A percentile compares a stretch with the other conserved stretches of the same genome.
phyloP scores from a whole-genome alignment of 768 basidiomycete genomes.

The Psilocybe cyanescens region DNA sequence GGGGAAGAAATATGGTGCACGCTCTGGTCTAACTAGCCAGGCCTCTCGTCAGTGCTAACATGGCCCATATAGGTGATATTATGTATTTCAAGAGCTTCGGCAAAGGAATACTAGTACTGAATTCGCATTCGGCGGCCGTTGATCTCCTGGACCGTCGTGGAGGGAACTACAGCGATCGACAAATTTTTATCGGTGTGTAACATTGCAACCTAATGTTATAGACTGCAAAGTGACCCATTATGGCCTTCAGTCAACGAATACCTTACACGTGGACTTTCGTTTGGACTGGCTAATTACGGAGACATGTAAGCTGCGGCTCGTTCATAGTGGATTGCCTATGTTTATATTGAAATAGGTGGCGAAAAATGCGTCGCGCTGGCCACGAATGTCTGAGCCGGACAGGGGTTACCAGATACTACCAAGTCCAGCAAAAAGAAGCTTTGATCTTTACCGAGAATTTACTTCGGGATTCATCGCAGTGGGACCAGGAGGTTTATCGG shows the following conservation, averaged over 20 bases:
- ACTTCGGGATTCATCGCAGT: constrained; percentile 26
- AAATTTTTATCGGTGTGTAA: constrained; percentile 27
- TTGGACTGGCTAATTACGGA: constrained; percentile 26
- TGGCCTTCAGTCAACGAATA: constrained; percentile 21
- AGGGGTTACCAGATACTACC: constrained; percentile 23
- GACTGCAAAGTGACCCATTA: background rate
- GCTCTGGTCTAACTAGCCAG: no score
- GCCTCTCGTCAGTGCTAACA: no score
- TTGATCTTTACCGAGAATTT: constrained; percentile 31
- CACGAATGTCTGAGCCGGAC: constrained; percentile 35
- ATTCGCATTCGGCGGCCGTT: no score
- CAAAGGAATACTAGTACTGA: no score
- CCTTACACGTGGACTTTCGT: constrained; percentile 30
- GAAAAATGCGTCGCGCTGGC: constrained; percentile 34
- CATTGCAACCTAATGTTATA: background rate
- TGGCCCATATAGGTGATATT: no score
- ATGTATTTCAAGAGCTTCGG: no score
- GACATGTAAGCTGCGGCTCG: constrained; percentile 20
- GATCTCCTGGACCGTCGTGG: background rate
- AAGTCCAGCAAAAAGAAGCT: constrained; percentile 32
- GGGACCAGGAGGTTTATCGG: constrained; percentile 34
- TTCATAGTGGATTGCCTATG: background rate
- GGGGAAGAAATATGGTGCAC: no score
- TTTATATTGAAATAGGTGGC: constrained; percentile 30
- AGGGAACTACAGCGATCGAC: constrained; percentile 28